A percentile compares a stretch with the other conserved stretches of the same genome.
phyloP scores from a whole-genome alignment of 2,329 filamentous ascomycete genomes.

The Aspergillus aculeatinus region DNA sequence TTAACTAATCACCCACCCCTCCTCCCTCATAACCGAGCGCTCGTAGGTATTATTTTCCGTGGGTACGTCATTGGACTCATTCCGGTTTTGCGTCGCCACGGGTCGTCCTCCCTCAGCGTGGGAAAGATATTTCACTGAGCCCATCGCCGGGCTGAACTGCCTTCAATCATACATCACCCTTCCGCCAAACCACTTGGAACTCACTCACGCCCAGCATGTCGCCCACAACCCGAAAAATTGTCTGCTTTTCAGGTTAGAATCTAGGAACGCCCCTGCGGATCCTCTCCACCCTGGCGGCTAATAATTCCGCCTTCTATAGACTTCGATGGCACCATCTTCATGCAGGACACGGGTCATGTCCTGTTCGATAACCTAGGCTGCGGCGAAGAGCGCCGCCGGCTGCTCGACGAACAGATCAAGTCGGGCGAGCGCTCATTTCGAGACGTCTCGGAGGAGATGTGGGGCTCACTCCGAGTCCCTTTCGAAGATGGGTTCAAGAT shows the following conservation, averaged over 20 bases:
- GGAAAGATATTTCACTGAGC: not conserved
- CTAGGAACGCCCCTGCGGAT: not conserved
- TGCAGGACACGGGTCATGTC: conserved; percentile 69
- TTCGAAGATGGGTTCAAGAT: conserved; percentile 67
- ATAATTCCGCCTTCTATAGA: conserved; percentile 43
- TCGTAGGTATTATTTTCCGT: not conserved
- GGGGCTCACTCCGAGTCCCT: conserved; percentile 64
- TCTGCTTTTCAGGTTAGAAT: conserved; percentile 46
- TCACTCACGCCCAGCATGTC: conserved; percentile 8
- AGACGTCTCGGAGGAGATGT: conserved; percentile 71
- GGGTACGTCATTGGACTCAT: conserved; percentile 1
- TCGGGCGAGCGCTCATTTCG: conserved; percentile 65
- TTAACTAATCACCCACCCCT: not conserved
- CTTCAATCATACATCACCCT: not conserved
- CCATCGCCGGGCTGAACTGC: not conserved
- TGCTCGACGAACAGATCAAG: conserved; percentile 65
- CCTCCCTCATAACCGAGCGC: not conserved
- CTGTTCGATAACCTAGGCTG: conserved; percentile 67
- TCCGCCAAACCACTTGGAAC: not conserved
- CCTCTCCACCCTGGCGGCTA: conserved; percentile 7
- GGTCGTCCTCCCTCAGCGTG: not conserved
- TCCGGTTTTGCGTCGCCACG: conserved; percentile 4
- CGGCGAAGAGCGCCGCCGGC: conserved; percentile 54
- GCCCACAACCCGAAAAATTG: conserved; percentile 42
- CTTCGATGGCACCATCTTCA: conserved; percentile 71